Percentiles rank a stretch among this genome's conserved stretches.
These are phyloP conservation scores for Pseudogymnoascus sp. DNA, from an alignment of 2,329 filamentous ascomycete species.

Conservation along the genomic window DNA sequence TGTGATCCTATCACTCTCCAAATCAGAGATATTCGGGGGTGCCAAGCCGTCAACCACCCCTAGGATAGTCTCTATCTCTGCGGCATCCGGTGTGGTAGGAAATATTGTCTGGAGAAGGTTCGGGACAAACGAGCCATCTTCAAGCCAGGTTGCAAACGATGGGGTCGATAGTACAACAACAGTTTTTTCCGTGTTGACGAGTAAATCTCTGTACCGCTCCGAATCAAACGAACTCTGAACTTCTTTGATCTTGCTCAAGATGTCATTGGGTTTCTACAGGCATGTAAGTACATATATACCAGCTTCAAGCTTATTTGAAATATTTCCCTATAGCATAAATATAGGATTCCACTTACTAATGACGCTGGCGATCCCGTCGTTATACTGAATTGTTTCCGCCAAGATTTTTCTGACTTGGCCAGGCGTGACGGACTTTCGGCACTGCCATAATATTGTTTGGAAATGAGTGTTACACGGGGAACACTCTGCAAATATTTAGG, in stretches of 20 bases:
- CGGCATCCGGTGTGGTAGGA: background rate
- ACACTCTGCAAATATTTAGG: constrained; percentile 2
- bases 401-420: background rate
- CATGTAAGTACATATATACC: background rate
- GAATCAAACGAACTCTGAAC: constrained; percentile 3
- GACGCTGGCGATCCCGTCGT: constrained; percentile 1
- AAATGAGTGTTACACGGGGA: constrained; percentile 1
- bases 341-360: background rate
- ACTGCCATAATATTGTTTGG: constrained; percentile 5
- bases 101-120: constrained; percentile 18
- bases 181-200: constrained; percentile 8
- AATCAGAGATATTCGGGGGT: constrained; percentile 21
- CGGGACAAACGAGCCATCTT: constrained; percentile 26
- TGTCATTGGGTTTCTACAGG: background rate
- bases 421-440: background rate
- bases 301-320: background rate
- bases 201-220: background rate
- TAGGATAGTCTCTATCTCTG: constrained; percentile 40
- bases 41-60: constrained; percentile 50
- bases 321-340: background rate
- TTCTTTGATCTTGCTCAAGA: background rate
- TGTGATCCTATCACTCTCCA: constrained; percentile 1
- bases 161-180: constrained; percentile 29
- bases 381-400: constrained; percentile 2
- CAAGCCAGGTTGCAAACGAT: constrained; percentile 24